Percentiles rank a stretch among this genome's conserved stretches.
Evolutionary conservation across 2,329 filamentous ascomycete species (phyloP).

Genomic region (Tolypocladium tropicale): DNA sequence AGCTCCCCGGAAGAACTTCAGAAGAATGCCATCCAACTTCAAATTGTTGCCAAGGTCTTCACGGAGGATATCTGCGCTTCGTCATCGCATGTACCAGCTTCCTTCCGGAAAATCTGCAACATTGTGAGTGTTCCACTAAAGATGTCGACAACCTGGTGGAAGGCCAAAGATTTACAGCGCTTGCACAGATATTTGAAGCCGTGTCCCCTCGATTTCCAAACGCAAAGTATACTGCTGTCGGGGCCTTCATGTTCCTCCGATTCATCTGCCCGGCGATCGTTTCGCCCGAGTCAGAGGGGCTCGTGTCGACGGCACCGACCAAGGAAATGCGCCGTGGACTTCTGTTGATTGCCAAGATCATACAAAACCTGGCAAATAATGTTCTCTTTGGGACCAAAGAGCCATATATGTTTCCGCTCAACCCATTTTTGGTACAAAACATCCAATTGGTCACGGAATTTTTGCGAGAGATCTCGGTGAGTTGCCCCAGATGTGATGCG

Average conservation of each 20-base stretch:
- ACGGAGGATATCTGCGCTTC: slow-evolving; percentile 62
- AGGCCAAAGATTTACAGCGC: not conserved
- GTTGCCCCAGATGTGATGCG: slow-evolving; percentile 10
- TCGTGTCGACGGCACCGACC: slow-evolving; percentile 50
- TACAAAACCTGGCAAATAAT: slow-evolving; percentile 63
- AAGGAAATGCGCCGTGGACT: slow-evolving; percentile 61
- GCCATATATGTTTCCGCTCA: slow-evolving; percentile 61
- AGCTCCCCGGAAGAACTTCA: slow-evolving; percentile 50
- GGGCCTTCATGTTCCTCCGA: slow-evolving; percentile 60
- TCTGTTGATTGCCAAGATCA: slow-evolving; percentile 59
- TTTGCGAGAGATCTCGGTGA: slow-evolving; percentile 55
- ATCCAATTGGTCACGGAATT: slow-evolving; percentile 60
- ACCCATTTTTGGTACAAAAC: slow-evolving; percentile 58
- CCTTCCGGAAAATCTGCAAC: slow-evolving; percentile 57
- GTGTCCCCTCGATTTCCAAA: slow-evolving; percentile 55
- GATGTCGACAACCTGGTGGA: not conserved
- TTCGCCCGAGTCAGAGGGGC: slow-evolving; percentile 55
- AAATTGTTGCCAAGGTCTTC: slow-evolving; percentile 59
- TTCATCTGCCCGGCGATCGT: slow-evolving; percentile 68
- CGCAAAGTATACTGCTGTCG: slow-evolving; percentile 62
- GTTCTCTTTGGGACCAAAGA: slow-evolving; percentile 63
- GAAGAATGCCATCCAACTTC: slow-evolving; percentile 55
- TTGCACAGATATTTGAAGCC: slow-evolving; percentile 45
- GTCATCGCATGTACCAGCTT: slow-evolving; percentile 46
- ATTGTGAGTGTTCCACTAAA: slow-evolving; percentile 36